Percentiles rank a stretch among this genome's conserved stretches.
These are phyloP conservation scores for Lobulomyces angularis DNA, from an alignment of 192 early-diverging fungal genomes.

Conservation along the genomic window DNA sequence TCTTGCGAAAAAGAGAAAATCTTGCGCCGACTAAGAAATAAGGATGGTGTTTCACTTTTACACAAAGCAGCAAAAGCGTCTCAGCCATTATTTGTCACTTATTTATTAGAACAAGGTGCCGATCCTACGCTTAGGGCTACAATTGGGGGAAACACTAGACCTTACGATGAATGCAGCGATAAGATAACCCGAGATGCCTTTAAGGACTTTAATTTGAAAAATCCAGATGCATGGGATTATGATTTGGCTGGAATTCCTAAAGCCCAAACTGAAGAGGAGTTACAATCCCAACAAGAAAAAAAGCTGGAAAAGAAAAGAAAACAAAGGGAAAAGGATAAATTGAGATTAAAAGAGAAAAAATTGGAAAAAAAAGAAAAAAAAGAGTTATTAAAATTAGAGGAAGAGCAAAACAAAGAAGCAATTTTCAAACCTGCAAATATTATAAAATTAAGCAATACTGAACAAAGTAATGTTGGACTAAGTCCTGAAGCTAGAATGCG, in stretches of 20 bases:
- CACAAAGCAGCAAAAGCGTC: constrained; percentile 62
- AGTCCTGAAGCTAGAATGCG: constrained; percentile 56
- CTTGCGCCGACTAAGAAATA: constrained; percentile 14
- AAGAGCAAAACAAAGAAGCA: constrained; percentile 12
- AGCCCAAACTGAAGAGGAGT: constrained; percentile 60
- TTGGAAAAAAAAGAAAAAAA: constrained; percentile 5
- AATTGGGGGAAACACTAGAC: constrained; percentile 18
- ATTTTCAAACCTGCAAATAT: constrained; percentile 25
- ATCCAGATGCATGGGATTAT: constrained; percentile 58
- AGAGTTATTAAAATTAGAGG: constrained; percentile 5
- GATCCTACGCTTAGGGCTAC: constrained; percentile 52
- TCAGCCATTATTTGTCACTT: constrained; percentile 43
- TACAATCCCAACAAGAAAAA: constrained; percentile 53
- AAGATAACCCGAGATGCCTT: constrained; percentile 65
- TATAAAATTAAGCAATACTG: constrained; percentile 22
- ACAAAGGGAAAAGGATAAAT: constrained; percentile 23
- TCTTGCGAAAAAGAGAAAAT: constrained; percentile 3
- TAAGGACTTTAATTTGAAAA: constrained; percentile 47
- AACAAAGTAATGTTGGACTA: constrained; percentile 35
- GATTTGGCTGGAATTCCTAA: constrained; percentile 52
- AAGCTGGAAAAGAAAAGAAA: constrained; percentile 50
- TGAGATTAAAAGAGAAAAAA: constrained; percentile 1
- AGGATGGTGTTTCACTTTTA: constrained; percentile 40
- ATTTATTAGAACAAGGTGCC: constrained; percentile 57
- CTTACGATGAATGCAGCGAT: constrained; percentile 60